phyloP scores from a whole-genome alignment of 2,329 filamentous ascomycete species.

The Nigrospora sphaerica region DNA sequence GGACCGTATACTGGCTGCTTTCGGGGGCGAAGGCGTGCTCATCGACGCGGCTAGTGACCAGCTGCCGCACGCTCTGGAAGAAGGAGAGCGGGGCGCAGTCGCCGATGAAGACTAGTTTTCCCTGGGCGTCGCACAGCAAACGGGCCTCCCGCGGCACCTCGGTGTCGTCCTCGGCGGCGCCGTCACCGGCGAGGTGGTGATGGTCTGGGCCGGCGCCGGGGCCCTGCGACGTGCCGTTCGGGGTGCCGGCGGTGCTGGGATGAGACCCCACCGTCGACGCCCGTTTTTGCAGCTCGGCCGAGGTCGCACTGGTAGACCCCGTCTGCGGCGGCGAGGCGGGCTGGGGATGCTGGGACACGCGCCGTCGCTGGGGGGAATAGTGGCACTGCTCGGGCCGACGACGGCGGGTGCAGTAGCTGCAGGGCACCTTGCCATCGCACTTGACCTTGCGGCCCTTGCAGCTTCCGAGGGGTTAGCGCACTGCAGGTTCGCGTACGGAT shows the following conservation, averaged over 20 bases:
- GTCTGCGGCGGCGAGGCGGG: not conserved
- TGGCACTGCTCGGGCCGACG: constrained; percentile 32
- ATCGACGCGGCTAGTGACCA: constrained; percentile 43
- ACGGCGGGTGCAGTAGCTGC: constrained; percentile 35
- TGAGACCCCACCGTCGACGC: not conserved
- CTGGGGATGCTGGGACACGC: constrained; percentile 11
- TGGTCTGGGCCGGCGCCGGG: not conserved
- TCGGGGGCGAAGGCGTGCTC: constrained; percentile 43
- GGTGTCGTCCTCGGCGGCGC: constrained; percentile 38
- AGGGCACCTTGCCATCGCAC: constrained; percentile 40
- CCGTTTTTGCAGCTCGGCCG: not conserved
- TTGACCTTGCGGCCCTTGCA: constrained; percentile 45
- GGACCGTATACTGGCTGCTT: constrained; percentile 40
- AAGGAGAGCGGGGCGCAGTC: constrained; percentile 50
- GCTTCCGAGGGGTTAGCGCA: constrained; percentile 5
- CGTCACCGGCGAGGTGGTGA: not conserved
- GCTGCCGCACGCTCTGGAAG: constrained; percentile 46
- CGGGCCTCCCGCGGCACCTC: constrained; percentile 47
- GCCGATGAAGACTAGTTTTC: constrained; percentile 49
- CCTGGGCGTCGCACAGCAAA: constrained; percentile 42
- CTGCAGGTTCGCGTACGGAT: too few relatives aligned
- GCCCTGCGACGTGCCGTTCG: not conserved
- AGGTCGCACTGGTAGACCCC: not conserved
- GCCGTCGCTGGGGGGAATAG: constrained; percentile 34
- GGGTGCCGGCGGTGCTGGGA: not conserved